Conservation (phyloP, 306 rosid species). For the Alnus rubra region DNA sequence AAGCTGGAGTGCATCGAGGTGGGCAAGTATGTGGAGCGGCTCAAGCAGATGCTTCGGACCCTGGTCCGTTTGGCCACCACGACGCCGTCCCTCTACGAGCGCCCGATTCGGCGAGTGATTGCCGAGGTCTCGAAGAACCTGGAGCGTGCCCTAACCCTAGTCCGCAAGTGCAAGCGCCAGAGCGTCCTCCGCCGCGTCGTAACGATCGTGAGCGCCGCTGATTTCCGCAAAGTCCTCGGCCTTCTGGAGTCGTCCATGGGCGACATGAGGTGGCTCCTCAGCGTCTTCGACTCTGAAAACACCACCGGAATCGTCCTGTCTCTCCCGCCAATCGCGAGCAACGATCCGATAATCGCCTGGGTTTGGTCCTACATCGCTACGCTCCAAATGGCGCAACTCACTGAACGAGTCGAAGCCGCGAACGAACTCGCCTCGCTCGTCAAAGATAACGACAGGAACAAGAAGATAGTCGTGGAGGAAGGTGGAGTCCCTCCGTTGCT, state of each 20-base stretch:
- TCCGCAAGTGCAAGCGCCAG: constrained; percentile 66
- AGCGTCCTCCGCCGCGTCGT: constrained; percentile 67
- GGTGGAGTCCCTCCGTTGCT: constrained; percentile 61
- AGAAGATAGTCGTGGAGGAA: constrained; percentile 72
- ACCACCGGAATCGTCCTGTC: constrained; percentile 48
- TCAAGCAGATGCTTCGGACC: constrained; percentile 65
- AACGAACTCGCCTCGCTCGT: constrained; percentile 60
- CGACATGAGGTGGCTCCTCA: constrained; percentile 73
- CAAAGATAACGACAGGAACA: constrained; percentile 63
- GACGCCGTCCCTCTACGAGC: constrained; percentile 52
- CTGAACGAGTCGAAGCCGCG: constrained; percentile 61
- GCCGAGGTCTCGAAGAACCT: constrained; percentile 57
- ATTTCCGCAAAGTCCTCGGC: constrained; percentile 45
- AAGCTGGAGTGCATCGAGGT: constrained; percentile 66
- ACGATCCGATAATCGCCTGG: constrained; percentile 77
- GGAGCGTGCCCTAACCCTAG: constrained; percentile 55
- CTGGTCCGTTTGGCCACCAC: constrained; percentile 59
- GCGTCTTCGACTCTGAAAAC: constrained; percentile 48
- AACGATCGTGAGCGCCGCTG: constrained; percentile 55
- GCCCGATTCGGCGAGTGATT: constrained; percentile 61
- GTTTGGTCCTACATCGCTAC: constrained; percentile 76
- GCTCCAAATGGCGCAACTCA: constrained; percentile 64
- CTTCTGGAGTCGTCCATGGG: constrained; percentile 65
- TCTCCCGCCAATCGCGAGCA: constrained; percentile 76
- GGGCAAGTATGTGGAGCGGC: constrained; percentile 58